Conservation (phyloP, 495 filamentous ascomycete species). For the Entonaema liquescens region DNA sequence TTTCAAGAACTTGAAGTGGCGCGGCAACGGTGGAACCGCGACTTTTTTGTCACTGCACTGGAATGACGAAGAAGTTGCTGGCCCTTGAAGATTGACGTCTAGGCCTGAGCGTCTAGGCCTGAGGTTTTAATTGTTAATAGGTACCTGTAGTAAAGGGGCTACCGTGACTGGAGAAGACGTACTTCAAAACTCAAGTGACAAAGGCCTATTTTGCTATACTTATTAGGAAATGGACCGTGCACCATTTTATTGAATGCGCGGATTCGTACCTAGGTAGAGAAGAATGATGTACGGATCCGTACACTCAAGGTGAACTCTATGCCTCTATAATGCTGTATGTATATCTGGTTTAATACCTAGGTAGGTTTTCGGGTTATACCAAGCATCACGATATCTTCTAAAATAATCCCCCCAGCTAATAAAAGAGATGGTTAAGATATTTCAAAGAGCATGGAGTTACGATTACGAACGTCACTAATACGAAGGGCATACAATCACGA, state of each 20-base stretch:
- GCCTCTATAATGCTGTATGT: too few relatives aligned
- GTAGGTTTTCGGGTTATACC: too few relatives aligned
- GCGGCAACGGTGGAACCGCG: constrained; percentile 34
- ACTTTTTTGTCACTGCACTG: constrained; percentile 8
- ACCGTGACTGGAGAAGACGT: not conserved
- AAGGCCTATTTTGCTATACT: not conserved
- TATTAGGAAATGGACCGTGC: not conserved
- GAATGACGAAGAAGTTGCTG: constrained; percentile 38
- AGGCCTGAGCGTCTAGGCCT: not conserved
- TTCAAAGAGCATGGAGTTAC: too few relatives aligned
- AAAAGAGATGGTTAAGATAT: too few relatives aligned
- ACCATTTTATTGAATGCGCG: not conserved
- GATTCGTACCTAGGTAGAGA: too few relatives aligned
- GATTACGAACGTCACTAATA: too few relatives aligned
- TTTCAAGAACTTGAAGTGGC: constrained; percentile 16
- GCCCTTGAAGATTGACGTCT: constrained; percentile 7
- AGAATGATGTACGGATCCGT: too few relatives aligned
- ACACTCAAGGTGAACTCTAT: too few relatives aligned
- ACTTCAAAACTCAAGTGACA: not conserved
- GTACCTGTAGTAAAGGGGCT: not conserved
- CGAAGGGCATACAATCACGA: too few relatives aligned
- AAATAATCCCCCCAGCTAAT: too few relatives aligned
- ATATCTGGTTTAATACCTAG: too few relatives aligned
- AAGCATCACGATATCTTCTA: too few relatives aligned
- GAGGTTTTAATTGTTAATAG: not conserved